Base-by-base conservation (phyloP, 2,329 filamentous ascomycete genomes). In the Fusarium veterinarium region DNA sequence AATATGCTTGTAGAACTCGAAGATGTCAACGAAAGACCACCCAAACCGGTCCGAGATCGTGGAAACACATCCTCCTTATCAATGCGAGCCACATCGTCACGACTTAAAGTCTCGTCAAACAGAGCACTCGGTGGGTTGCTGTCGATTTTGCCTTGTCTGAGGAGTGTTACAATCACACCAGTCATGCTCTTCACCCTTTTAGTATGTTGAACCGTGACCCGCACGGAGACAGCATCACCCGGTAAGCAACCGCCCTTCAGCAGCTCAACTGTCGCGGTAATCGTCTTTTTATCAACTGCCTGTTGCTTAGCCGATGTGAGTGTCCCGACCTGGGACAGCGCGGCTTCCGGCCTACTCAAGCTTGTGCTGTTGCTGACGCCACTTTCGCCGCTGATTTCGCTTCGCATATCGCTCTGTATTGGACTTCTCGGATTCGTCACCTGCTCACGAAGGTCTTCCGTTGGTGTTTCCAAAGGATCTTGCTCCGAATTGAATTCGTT, bases 1-100 rank as follows among this genome's bases (percentile, higher is more conserved):
- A 98, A 98, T n/a, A 96, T 89, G 80, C 95, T 96, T 79, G 91
- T 95, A 5, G 95, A 95, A 41, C 94, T 92, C 11, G 93, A 93
- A 3, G 94, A 96, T 3, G 93, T 94, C 44, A 98, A 86, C 3
- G 95, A 97, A 33, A 98, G 85, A 0, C 95, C 95, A 20, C 93
- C 93, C 12, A 98, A 87, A 0, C 95, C 95, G 2, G 95, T 97
- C 68, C 92, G 91, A 5, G 95, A 97, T 76, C 92, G 93, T 8
- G 95, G 95, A 79, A 95, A 97, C 77, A 92, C 93, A 67, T 97
- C 94, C 75, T 95, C 93, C 76, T 92, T 93, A 67, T 94, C 91
- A 20, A 90, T 83, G 76, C 90, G 91, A 75, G 90, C 91, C 16
- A 90, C 89, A n/a, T 87, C 84, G 69, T 92, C 91, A 68, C 90